phyloP scores from a whole-genome alignment of 148 eudicot species.

The Fagopyrum esculentum region DNA sequence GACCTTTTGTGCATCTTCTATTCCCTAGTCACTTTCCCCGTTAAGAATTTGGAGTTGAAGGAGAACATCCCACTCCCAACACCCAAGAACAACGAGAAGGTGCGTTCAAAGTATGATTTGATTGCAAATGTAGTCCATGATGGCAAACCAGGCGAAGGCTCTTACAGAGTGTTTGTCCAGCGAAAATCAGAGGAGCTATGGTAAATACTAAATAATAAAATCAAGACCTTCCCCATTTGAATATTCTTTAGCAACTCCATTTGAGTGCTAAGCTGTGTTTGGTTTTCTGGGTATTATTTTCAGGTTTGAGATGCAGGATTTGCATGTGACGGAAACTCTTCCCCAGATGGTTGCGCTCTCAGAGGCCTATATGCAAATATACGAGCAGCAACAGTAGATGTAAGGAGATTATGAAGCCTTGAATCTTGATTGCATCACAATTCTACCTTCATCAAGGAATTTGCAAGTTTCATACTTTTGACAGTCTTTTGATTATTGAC shows the following conservation, averaged over 20 bases:
- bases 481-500: too few species aligned
- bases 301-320: conserved; percentile 99
- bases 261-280: neutral
- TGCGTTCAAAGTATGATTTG: conserved; percentile 83
- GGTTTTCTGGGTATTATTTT: neutral
- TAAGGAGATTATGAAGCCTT: neutral
- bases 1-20: neutral
- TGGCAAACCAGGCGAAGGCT: conserved; percentile 95
- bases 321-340: conserved; percentile 89
- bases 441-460: neutral
- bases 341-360: conserved; percentile 99
- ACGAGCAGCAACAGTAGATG: conserved; percentile 69
- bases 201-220: conserved; percentile 24
- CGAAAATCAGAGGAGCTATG: conserved; percentile 95
- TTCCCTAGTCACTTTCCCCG: conserved; percentile 80
- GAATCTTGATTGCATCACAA: neutral
- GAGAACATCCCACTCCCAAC: conserved; percentile 87
- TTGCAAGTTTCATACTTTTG: neutral
- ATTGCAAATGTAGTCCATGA: conserved; percentile 97
- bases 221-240: neutral
- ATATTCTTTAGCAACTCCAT: neutral
- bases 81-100: conserved; percentile 46
- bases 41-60: conserved; percentile 94
- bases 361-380: conserved; percentile 95
- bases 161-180: conserved; percentile 93